Evolutionary conservation across 306 rosid genomes (phyloP).

Genomic region (Prunus mira): DNA sequence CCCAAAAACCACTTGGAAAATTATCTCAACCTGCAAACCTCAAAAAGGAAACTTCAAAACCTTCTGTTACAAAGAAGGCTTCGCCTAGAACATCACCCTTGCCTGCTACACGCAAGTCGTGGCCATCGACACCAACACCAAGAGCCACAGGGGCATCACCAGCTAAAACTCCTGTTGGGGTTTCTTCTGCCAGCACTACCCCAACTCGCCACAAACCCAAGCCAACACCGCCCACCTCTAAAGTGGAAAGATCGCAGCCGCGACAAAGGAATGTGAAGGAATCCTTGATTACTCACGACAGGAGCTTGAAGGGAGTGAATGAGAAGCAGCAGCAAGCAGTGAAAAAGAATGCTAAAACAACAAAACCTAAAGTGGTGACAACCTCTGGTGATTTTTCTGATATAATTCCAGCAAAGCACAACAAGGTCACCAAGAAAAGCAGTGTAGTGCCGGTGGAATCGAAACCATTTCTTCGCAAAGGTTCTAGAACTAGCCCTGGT

Average conservation of each 20-base stretch:
- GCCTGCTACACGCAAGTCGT: constrained; percentile 83
- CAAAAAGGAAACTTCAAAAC: constrained; percentile 53
- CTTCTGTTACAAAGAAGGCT: constrained; percentile 45
- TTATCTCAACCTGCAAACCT: constrained; percentile 49
- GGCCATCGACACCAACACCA: constrained; percentile 79
- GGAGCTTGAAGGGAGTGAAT: constrained; percentile 45
- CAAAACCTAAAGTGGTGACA: constrained; percentile 46
- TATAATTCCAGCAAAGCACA: constrained; percentile 45
- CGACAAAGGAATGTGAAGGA: constrained; percentile 63
- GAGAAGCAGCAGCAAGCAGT: constrained; percentile 52
- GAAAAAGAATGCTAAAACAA: constrained; percentile 48
- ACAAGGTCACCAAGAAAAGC: constrained; percentile 82
- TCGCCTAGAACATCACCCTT: constrained; percentile 53
- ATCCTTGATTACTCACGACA: constrained; percentile 31
- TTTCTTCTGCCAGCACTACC: constrained; percentile 54
- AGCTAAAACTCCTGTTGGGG: constrained; percentile 45
- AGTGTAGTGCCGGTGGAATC: constrained; percentile 93
- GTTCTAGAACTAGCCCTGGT: constrained; percentile 57
- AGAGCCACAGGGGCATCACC: constrained; percentile 58
- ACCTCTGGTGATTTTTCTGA: constrained; percentile 52
- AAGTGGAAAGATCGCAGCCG: constrained; percentile 51
- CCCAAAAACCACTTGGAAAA: constrained; percentile 51
- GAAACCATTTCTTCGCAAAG: constrained; percentile 82
- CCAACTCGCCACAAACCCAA: constrained; percentile 54
- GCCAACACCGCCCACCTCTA: constrained; percentile 39